These are phyloP conservation scores for Dillenia turbinata DNA, from an alignment of 164 flowering plant species.

Conservation along the genomic window DNA sequence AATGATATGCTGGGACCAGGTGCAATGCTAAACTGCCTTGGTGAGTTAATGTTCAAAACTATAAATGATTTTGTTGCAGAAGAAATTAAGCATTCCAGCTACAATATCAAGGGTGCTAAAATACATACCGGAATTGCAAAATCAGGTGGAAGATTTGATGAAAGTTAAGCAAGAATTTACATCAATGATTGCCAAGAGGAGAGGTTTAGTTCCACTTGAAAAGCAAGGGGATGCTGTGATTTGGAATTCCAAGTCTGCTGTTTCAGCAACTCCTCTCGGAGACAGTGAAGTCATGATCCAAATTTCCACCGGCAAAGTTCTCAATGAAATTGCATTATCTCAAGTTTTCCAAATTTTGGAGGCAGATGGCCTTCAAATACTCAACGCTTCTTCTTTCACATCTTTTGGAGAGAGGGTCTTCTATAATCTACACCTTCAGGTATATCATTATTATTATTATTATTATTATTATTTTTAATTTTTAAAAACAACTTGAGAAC, in stretches of 20 bases:
- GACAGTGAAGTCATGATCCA: conserved; percentile 48
- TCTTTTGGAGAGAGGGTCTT: conserved; percentile 37
- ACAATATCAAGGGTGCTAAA: conserved; percentile 46
- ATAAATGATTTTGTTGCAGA: conserved; percentile 25
- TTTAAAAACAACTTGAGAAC: neutral
- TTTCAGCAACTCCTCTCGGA: conserved; percentile 27
- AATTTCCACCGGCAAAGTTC: conserved; percentile 21
- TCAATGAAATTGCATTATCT: conserved; percentile 24
- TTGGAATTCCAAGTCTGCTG: conserved; percentile 6
- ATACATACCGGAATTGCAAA: conserved; percentile 63
- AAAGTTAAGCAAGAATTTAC: conserved; percentile 38
- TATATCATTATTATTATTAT: neutral
- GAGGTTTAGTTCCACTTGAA: neutral
- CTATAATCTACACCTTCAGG: conserved; percentile 57
- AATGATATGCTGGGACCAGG: too few species aligned
- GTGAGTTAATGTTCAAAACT: neutral
- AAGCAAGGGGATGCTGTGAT: neutral
- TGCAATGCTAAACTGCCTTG: too few species aligned
- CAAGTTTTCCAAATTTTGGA: conserved; percentile 39
- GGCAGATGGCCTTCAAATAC: conserved; percentile 34
- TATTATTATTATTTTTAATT: neutral
- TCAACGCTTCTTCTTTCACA: conserved; percentile 45
- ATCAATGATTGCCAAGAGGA: conserved; percentile 20
- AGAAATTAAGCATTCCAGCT: conserved; percentile 53
- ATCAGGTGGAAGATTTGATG: conserved; percentile 39